A percentile compares a stretch with the other conserved stretches of the same genome.
These are phyloP conservation scores for Periconia sp. DNA, from an alignment of 2,329 filamentous ascomycete species.

Conservation along the genomic window DNA sequence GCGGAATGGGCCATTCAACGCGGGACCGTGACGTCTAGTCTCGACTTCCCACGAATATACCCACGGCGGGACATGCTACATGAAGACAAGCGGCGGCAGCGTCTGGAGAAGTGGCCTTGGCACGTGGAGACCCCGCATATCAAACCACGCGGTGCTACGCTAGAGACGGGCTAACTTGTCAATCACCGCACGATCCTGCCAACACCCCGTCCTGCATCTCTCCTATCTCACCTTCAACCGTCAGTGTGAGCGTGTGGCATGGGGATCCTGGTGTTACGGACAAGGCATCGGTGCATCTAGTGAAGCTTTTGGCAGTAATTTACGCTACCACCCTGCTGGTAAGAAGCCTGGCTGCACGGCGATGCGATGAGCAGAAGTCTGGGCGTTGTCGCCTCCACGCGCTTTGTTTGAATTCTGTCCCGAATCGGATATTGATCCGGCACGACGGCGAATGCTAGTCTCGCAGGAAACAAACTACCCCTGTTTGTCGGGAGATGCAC, in stretches of 20 bases:
- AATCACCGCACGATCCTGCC: slow-evolving; percentile 13
- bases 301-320: not conserved
- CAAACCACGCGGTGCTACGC: slow-evolving; percentile 14
- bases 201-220: no score
- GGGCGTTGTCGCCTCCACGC: slow-evolving; percentile 2
- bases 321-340: no score
- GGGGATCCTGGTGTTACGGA: not conserved
- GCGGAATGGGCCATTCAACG: no score
- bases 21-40: no score
- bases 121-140: slow-evolving; percentile 37
- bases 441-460: not conserved
- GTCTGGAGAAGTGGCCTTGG: slow-evolving; percentile 31
- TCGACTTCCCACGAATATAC: no score
- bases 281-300: not conserved
- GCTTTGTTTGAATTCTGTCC: slow-evolving; percentile 2
- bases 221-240: no score
- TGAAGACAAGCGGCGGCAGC: slow-evolving; percentile 5
- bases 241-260: not conserved
- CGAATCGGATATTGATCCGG: slow-evolving; percentile 8
- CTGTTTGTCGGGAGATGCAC: not conserved
- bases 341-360: not conserved
- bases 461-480: not conserved
- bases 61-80: not conserved
- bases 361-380: not conserved
- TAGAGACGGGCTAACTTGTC: slow-evolving; percentile 21